Evolutionary conservation across 371 early-diverging fungal genomes (phyloP), one percentile per base, ranked within the genome.

Genomic region (Parasitella parasitica): DNA sequence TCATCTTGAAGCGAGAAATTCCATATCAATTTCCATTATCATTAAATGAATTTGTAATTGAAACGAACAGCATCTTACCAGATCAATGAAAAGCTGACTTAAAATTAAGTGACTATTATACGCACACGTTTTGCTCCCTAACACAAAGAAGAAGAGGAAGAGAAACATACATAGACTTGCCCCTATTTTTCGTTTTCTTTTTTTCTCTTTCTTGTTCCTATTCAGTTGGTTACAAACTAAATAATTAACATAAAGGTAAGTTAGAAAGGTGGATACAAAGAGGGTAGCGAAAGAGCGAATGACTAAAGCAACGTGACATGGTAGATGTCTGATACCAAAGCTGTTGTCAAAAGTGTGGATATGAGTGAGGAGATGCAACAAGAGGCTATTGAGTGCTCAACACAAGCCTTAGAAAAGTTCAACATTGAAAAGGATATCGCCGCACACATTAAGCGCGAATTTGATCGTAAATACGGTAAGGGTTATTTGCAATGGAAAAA

Each of bases 371-470:
- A 94, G 71, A 94, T 96, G 94, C 97, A 96, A 78, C 91, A 89
- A 72, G 97, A 94, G 67, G 95, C 95, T 61, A 85, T 97, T 41
- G 96, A 96, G 69, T 88, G 92, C 67, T 94, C 97, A 49, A 87
- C 90, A 57, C 89, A 89, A 65, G 98, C 98, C 22, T 88, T 96
- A 78, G 94, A 94, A 59, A 94, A 94, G 71, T 93, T 89, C 86
- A 92, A 90, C 64, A 89, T 96, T 59, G 97, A 97, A 75, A 98
- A 97, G 84, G 98, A 98, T 64, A 96, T 97, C 70, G 97, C 98
- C 35, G 92, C 95, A 34, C 88, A 89, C 77, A 93, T 98, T 83
- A 98, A 98, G 86, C 90, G 95, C 63, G 96, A 97, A 69, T 97
- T 97, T 70, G 98, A 98, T 87, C 93, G 93, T 78, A 94, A 95